Evolutionary conservation across 345 rosid genomes (phyloP), one percentile per base, ranked within the genome.

Genomic region (Hibiscus trionum): DNA sequence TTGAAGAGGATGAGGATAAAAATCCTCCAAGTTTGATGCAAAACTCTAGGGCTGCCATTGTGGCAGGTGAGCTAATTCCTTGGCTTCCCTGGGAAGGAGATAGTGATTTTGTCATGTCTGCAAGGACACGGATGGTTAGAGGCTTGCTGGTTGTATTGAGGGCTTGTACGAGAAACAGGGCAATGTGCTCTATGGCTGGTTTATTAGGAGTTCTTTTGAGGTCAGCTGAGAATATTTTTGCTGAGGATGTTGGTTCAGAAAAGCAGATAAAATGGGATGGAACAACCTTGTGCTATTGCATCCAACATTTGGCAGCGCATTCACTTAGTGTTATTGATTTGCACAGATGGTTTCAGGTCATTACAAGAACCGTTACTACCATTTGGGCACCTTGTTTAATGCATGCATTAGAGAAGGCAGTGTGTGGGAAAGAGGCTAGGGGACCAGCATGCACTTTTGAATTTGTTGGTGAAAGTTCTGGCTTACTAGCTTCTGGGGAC

Each of bases 401-500:
- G 96, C 85, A 75, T 77, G 86, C 93, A 33, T 55, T 95, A 73
- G 99, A 95, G 88, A 90, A 87, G 85, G 97, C 96, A 73, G 82
- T 95, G 81, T 75, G 87, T 78, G 98, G 98, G 67, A 92, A 88
- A 82, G 99, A 95, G 80, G 85, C 96, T 47, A 95, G 90, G 81
- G 99, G 99, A 69, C 99, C 99, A 55, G 87, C 90, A 57, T 84
- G 85, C 62, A 90, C 98, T 46, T 95, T 95, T 56, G 99, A 95
- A 81, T 92, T 92, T 85, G 97, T 90, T 83, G 99, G 99, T 69
- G 99, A 95, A 85, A 89, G 90, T 81, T 95, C 99, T 75, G 99
- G 99, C 77, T 87, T 95, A 87, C 98, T 95, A 83, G 98, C 98
- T 80, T 93, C 99, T 11, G 99, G 96, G 65, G 99, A 95, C 80